Conservation (phyloP, 116 monocot genomes). For the Dioscorea cayenensis region DNA sequence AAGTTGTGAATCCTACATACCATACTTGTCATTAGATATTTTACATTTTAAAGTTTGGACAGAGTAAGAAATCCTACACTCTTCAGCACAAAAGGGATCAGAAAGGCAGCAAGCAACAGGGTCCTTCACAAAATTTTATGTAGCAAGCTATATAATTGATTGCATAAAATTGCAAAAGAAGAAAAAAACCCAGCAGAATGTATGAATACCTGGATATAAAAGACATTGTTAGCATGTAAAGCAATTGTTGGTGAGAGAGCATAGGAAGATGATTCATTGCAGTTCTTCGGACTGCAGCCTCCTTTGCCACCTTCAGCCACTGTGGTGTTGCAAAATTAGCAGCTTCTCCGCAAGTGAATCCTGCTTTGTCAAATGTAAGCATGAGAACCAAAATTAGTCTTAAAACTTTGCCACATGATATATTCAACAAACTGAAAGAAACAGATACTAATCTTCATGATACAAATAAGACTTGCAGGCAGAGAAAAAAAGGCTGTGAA, state of each 20-base stretch:
- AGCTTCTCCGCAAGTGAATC: conserved; percentile 99
- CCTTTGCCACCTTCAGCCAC: conserved; percentile 96
- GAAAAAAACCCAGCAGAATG: neutral
- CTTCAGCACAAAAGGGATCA: too few species aligned
- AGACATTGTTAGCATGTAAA: conserved; percentile 88
- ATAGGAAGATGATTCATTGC: conserved; percentile 97
- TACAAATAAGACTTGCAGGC: too few species aligned
- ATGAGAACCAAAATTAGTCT: conserved; percentile 7
- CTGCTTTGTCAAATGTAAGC: conserved; percentile 17
- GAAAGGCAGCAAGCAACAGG: too few species aligned
- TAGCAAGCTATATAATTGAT: too few species aligned
- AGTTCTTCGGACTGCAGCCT: conserved; percentile 96
- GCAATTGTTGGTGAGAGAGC: conserved; percentile 97
- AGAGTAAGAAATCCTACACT: too few species aligned
- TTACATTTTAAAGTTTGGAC: too few species aligned
- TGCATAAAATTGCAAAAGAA: too few species aligned
- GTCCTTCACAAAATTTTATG: too few species aligned
- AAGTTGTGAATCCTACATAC: too few species aligned
- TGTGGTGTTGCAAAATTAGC: conserved; percentile 98
- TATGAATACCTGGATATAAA: conserved; percentile 76
- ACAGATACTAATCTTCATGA: neutral
- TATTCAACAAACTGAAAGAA: neutral
- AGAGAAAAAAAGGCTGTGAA: too few species aligned
- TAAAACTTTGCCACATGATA: neutral
- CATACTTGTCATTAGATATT: too few species aligned